Evolutionary conservation across 345 rosid species (phyloP).

Genomic region (Balakata baccata): DNA sequence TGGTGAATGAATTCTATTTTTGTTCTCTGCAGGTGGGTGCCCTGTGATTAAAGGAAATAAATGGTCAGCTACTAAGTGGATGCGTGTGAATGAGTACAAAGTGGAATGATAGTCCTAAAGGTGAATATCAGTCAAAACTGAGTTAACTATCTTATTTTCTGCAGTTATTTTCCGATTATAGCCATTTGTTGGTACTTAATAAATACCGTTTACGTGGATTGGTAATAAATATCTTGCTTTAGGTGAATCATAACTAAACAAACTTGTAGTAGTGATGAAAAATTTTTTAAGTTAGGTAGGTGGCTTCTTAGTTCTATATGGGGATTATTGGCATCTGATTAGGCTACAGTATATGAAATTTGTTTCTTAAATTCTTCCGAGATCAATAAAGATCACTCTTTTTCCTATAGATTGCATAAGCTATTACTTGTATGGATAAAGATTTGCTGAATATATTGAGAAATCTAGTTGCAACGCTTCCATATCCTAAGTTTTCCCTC

Average conservation of each 20-base stretch:
- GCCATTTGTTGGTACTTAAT: neutral
- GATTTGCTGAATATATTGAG: neutral
- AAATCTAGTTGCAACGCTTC: neutral
- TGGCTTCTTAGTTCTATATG: neutral
- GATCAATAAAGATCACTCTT: neutral
- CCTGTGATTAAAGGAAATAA: conserved; percentile 86
- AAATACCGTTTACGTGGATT: neutral
- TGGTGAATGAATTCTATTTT: conserved; percentile 11
- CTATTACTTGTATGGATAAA: neutral
- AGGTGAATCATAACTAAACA: neutral
- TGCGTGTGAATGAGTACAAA: conserved; percentile 73
- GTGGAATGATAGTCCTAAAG: conserved; percentile 34
- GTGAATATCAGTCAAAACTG: conserved; percentile 25
- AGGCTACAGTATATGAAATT: neutral
- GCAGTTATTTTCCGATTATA: neutral
- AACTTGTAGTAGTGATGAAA: neutral
- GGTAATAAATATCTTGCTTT: neutral
- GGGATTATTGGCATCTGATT: neutral
- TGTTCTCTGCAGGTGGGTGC: conserved; percentile 67
- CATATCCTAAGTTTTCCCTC: neutral
- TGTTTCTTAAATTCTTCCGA: neutral
- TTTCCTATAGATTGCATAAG: neutral
- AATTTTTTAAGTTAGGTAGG: neutral
- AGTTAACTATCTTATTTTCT: neutral
- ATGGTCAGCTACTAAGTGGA: conserved; percentile 98